A percentile compares a stretch with the other conserved stretches of the same genome.
Evolutionary conservation across 371 early-diverging fungal genomes (phyloP).

Genomic region (Choanephora cucurbitarum): DNA sequence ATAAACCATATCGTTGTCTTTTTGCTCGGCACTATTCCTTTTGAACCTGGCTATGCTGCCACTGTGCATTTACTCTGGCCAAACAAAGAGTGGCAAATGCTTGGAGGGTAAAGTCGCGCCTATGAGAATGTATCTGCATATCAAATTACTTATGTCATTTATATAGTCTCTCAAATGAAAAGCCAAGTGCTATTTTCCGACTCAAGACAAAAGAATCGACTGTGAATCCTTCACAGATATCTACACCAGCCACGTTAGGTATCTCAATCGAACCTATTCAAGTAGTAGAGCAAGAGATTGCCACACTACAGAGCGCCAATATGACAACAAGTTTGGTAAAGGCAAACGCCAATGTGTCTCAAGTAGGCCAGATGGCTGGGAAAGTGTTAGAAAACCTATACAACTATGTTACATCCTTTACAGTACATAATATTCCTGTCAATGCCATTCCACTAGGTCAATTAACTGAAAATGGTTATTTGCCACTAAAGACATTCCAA

Average conservation of each 20-base stretch:
- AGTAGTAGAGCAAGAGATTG: conserved; percentile 61
- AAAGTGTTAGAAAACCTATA: conserved; percentile 69
- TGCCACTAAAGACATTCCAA: conserved; percentile 78
- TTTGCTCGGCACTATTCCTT: conserved; percentile 80
- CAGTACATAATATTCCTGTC: conserved; percentile 60
- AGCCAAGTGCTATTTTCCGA: conserved; percentile 79
- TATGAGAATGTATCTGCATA: no score
- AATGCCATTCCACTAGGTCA: conserved; percentile 56
- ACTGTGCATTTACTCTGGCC: conserved; percentile 92
- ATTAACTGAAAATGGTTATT: conserved; percentile 47
- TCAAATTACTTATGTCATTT: no score
- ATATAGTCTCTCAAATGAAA: conserved; percentile 72
- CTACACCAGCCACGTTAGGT: conserved; percentile 77
- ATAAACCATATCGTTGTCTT: conserved; percentile 95
- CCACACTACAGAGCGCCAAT: conserved; percentile 18
- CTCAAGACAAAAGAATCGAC: conserved; percentile 31
- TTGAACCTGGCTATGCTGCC: conserved; percentile 82
- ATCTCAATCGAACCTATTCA: conserved; percentile 88
- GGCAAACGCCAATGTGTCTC: conserved; percentile 30
- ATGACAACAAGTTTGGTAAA: conserved; percentile 25
- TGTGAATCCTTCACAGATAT: conserved; percentile 16
- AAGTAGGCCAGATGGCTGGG: conserved; percentile 40
- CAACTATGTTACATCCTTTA: conserved; percentile 82
- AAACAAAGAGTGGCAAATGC: conserved; percentile 81
- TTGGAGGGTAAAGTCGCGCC: conserved; percentile 70